These are phyloP conservation scores for Rhizopogon vinicolor DNA, from an alignment of 768 basidiomycete species.

Conservation along the genomic window DNA sequence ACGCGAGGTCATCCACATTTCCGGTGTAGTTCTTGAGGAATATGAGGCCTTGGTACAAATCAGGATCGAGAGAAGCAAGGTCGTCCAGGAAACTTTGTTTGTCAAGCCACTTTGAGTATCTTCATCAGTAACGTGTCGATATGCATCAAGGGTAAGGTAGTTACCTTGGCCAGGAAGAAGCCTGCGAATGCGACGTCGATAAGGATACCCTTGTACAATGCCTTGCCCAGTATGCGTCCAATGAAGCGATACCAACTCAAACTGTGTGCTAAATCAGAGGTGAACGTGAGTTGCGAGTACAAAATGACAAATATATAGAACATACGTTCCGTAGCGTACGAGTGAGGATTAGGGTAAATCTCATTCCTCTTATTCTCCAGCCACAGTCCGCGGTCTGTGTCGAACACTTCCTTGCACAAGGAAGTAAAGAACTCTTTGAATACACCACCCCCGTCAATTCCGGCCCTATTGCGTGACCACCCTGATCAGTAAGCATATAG, in stretches of 20 bases:
- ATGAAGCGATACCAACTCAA: conserved; percentile 92
- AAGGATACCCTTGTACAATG: conserved; percentile 93
- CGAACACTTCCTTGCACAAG: conserved; percentile 90
- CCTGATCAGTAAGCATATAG: conserved; percentile 2
- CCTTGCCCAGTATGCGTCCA: conserved; percentile 92
- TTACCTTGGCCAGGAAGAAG: conserved; percentile 88
- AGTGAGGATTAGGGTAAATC: conserved; percentile 91
- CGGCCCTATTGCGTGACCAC: conserved; percentile 45
- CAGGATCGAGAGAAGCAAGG: conserved; percentile 84
- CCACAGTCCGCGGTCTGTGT: conserved; percentile 93
- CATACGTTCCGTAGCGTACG: conserved; percentile 84
- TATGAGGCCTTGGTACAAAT: conserved; percentile 87
- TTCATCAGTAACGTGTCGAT: neutral
- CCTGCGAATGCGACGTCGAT: conserved; percentile 93
- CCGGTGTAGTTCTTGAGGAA: conserved; percentile 91
- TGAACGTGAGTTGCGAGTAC: neutral
- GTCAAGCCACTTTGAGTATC: conserved; percentile 72
- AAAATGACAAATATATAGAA: conserved; percentile 2
- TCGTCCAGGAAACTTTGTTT: conserved; percentile 92
- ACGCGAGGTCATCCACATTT: conserved; percentile 79
- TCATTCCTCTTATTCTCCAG: conserved; percentile 87
- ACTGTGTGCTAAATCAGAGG: conserved; percentile 55
- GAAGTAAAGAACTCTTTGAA: conserved; percentile 98
- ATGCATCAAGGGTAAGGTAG: conserved; percentile 2
- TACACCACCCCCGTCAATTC: conserved; percentile 95